These are phyloP conservation scores for Colletotrichum sp. DNA, from an alignment of 2,329 filamentous ascomycete genomes.

Conservation along the genomic window DNA sequence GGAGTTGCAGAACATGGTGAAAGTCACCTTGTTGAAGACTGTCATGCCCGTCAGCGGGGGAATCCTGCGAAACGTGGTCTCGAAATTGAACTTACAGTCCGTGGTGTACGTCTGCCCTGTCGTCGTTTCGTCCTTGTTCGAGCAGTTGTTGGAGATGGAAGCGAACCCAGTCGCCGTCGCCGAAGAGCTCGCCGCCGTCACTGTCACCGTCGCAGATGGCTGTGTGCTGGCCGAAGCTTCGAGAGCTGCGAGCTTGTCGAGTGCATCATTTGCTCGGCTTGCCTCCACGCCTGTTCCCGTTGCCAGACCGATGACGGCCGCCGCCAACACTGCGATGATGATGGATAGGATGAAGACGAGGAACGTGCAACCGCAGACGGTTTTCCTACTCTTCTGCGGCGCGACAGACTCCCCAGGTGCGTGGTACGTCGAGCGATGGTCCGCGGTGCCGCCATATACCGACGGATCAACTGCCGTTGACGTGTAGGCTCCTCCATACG, in stretches of 20 bases:
- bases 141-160: conserved; percentile 44
- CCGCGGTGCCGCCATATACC: not conserved
- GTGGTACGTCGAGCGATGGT: not conserved
- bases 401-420: not conserved
- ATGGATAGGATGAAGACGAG: conserved; percentile 44
- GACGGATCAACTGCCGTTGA: conserved; percentile 7
- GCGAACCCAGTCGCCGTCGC: conserved; percentile 29
- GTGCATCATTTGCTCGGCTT: conserved; percentile 40
- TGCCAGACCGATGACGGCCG: conserved; percentile 47
- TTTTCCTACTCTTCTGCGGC: not conserved
- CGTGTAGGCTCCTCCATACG: not conserved
- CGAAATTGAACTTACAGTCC: conserved; percentile 33
- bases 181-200: conserved; percentile 20
- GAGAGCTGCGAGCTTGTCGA: conserved; percentile 32
- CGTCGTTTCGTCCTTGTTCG: conserved; percentile 34
- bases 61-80: no score
- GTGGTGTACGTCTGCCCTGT: conserved; percentile 43
- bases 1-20: conserved; percentile 47
- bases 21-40: conserved; percentile 42
- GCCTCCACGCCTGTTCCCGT: conserved; percentile 47
- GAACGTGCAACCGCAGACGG: conserved; percentile 30
- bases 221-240: conserved; percentile 24
- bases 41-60: conserved; percentile 11
- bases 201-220: conserved; percentile 18
- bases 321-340: conserved; percentile 42